Percentiles rank a stretch among this genome's conserved stretches.
phyloP scores from a whole-genome alignment of 2,329 filamentous ascomycete species.

The Calonectria fujianensis region DNA sequence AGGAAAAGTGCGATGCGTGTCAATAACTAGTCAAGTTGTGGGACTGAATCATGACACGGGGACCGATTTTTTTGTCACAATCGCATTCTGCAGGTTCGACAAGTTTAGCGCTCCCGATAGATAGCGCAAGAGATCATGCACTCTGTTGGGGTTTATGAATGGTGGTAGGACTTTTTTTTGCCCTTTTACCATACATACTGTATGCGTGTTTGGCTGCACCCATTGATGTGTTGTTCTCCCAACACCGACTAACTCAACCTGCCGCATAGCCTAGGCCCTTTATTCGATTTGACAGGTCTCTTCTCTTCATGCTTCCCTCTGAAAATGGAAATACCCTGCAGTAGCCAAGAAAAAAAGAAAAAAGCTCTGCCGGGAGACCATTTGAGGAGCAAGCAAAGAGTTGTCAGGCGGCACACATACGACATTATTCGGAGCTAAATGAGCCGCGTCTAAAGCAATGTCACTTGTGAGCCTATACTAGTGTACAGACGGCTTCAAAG shows the following conservation, averaged over 20 bases:
- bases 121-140: neutral
- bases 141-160: neutral
- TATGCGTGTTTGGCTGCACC: too few species aligned
- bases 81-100: neutral
- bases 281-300: neutral
- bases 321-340: conserved; percentile 7
- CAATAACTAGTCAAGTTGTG: neutral
- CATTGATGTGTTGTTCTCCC: conserved; percentile 1
- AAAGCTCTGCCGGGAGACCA: neutral
- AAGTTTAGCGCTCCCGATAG: neutral
- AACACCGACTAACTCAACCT: neutral
- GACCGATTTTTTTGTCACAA: neutral
- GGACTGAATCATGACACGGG: conserved; percentile 2
- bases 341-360: neutral
- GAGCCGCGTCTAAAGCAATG: neutral
- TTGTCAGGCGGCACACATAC: neutral
- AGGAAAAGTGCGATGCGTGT: conserved; percentile 16
- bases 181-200: neutral
- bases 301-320: neutral
- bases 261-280: neutral
- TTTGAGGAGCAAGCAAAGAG: neutral
- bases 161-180: neutral
- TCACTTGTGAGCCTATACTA: neutral
- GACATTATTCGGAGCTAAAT: neutral
- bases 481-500: neutral